Evolutionary conservation across 345 rosid species (phyloP).

Genomic region (Gossypium thurberi): DNA sequence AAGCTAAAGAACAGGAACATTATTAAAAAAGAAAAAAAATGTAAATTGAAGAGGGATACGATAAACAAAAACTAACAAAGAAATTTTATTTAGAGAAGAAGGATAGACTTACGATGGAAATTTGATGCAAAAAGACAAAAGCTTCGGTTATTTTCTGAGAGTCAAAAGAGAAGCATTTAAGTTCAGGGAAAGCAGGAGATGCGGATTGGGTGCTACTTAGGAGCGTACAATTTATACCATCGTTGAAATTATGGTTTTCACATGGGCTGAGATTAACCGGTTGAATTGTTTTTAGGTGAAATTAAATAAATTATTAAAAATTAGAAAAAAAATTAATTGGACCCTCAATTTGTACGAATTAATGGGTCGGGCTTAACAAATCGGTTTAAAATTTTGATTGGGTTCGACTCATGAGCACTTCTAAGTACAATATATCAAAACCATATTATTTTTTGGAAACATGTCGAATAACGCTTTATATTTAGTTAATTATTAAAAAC

Average conservation of each 20-base stretch:
- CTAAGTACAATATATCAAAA: too few relatives aligned
- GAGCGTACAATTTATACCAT: neutral
- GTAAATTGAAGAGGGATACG: neutral
- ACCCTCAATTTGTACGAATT: too few relatives aligned
- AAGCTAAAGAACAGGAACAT: neutral
- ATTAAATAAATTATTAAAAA: too few relatives aligned
- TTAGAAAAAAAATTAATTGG: too few relatives aligned
- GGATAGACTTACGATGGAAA: neutral
- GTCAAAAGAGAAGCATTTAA: neutral
- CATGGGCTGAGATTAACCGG: too few relatives aligned
- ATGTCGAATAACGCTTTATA: too few relatives aligned
- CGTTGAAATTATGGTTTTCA: neutral
- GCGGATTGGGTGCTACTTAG: neutral
- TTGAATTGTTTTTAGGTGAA: too few relatives aligned
- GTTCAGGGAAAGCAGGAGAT: neutral
- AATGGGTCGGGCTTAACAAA: too few relatives aligned
- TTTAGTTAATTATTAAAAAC: too few relatives aligned
- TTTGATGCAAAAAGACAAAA: neutral
- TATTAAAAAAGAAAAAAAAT: neutral
- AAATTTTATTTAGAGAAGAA: neutral
- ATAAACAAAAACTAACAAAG: neutral
- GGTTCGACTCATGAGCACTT: fast-evolving
- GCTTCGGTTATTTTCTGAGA: neutral
- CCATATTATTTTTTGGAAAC: fast-evolving
- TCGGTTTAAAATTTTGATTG: fast-evolving